phyloP scores from a whole-genome alignment of 208 protist genomes.

The Porcisia deanei region DNA sequence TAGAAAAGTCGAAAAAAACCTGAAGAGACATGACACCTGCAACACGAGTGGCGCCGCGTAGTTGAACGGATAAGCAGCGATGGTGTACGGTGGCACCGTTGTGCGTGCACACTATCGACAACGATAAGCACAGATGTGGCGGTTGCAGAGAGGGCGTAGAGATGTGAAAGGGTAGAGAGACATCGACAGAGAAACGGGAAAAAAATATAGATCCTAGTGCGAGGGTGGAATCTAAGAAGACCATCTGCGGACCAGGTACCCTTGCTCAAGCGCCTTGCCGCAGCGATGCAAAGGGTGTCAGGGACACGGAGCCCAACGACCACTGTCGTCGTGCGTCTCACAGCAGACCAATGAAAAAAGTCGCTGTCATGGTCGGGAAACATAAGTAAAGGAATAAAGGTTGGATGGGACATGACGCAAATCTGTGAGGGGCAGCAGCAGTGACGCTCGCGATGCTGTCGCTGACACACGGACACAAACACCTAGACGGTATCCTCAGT shows the following conservation, averaged over 20 bases:
- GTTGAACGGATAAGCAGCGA: background rate
- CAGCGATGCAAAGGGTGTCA: background rate
- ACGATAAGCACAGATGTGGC: background rate
- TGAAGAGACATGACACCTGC: conserved; percentile 40
- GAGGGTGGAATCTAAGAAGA: background rate
- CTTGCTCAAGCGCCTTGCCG: background rate
- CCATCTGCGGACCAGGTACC: background rate
- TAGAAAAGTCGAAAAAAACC: conserved; percentile 75
- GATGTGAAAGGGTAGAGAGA: background rate
- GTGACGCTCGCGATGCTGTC: background rate
- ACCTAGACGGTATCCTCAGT: background rate
- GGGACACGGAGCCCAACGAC: background rate
- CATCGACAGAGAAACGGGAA: background rate
- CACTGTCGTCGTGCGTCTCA: background rate
- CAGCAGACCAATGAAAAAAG: background rate
- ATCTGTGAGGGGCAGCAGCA: background rate
- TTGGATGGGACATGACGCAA: background rate
- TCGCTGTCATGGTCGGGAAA: background rate
- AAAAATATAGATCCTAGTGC: background rate
- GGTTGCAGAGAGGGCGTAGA: background rate
- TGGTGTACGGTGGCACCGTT: background rate
- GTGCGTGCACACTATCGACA: background rate
- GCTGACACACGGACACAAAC: background rate
- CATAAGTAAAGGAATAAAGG: no score
- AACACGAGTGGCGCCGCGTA: background rate